Evolutionary conservation across 139 green algal genomes (phyloP), one percentile per base, ranked within the genome.

Genomic region (Diplosphaera chodatii): DNA sequence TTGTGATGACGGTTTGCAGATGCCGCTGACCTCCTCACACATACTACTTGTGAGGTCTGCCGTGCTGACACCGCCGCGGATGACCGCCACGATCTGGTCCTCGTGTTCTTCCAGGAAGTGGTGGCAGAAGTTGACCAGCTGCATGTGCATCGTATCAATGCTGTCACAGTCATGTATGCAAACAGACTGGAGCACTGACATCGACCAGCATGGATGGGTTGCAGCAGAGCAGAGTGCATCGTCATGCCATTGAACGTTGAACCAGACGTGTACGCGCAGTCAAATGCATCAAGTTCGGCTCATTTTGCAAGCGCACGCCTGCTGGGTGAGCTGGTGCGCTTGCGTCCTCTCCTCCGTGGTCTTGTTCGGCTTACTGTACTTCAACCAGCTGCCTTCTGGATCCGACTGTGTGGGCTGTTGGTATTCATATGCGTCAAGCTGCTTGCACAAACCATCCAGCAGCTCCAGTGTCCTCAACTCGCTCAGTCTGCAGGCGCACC

Each of bases 391-490:
- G 21, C 32, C 48, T n/a, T 55, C 34, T 40, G 41, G 31, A 32
- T 63, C 37, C 63, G 66, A 31, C n/a, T 18, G 55, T 68, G 32
- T 64, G 78, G 33, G 30, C 21, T 32, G 21, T 32, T 78, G 70
- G 2, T 90, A 74, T 16, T 83, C 75, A 64, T 92, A 91, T n/a
- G 79, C 62, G 0, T 78, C 78, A 82, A 92, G 79, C 20, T 16
- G 55, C 20, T 80, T 63, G 67, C 88, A 94, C 22, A 94, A 63
- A 27, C 77, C 79, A 21, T 94, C 88, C 31, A 94, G 78, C n/a
- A 94, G 66, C 74, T 93, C 78, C 21, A 90, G 80, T 5, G 80
- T 78, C 10, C 88, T 66, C 32, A 91, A 72, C 73, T 94, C 88
- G 67, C 80, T 89, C 4, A 88, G 41, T 70, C 83, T 88, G 70